Evolutionary conservation across 371 early-diverging fungal genomes (phyloP).

Genomic region (Nosema granulosis): DNA sequence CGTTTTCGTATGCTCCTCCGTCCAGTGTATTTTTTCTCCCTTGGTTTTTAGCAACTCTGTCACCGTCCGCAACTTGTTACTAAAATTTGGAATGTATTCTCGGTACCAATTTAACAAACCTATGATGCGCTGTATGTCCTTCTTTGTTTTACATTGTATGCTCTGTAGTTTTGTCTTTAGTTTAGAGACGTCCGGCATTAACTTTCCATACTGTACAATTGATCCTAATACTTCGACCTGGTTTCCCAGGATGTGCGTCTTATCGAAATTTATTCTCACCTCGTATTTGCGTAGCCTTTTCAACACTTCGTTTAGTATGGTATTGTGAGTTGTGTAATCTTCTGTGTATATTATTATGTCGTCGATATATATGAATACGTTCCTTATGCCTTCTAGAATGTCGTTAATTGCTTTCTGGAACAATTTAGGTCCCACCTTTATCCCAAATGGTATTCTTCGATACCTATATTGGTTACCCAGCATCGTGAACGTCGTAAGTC

Average conservation of each 20-base stretch:
- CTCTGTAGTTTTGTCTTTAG: too few relatives aligned
- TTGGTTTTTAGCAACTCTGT: neutral
- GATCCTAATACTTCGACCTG: slow-evolving; percentile 21
- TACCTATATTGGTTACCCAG: neutral
- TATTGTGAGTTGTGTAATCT: neutral
- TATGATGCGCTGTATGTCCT: neutral
- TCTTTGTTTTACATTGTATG: too few relatives aligned
- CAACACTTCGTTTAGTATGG: neutral
- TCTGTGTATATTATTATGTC: slow-evolving; percentile 67
- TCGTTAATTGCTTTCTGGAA: slow-evolving; percentile 14
- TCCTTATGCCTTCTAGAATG: slow-evolving; percentile 12
- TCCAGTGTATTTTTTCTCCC: neutral
- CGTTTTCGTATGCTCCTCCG: neutral
- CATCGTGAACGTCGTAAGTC: neutral
- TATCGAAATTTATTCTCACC: slow-evolving; percentile 7
- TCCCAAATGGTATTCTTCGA: slow-evolving; percentile 28
- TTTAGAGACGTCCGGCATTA: neutral
- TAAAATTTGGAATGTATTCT: slow-evolving; percentile 39
- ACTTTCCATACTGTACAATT: neutral
- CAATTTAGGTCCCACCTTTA: slow-evolving; percentile 13
- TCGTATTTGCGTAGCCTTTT: neutral
- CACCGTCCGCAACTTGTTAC: neutral
- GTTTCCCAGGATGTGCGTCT: neutral
- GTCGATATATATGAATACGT: slow-evolving; percentile 65
- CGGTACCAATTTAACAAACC: slow-evolving; percentile 1